Percentiles rank a stretch among this genome's conserved stretches.
These are phyloP conservation scores for Tetracladium maxilliforme DNA, from an alignment of 2,329 filamentous ascomycete genomes.

Conservation along the genomic window DNA sequence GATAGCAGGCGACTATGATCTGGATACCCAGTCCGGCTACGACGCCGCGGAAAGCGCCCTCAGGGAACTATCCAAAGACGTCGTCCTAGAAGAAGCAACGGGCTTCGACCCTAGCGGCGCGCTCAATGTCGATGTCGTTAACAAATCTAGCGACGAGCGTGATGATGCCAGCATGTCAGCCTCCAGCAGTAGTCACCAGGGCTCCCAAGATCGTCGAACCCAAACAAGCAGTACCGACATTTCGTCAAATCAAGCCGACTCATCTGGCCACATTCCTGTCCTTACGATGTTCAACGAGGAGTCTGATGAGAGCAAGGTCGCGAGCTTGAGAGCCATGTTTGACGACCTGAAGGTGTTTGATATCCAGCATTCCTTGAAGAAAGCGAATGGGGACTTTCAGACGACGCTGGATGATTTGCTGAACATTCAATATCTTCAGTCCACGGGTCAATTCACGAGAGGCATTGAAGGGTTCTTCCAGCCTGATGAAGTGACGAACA, in stretches of 20 bases:
- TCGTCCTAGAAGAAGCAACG: conserved; percentile 63
- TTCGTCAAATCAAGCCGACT: conserved; percentile 6
- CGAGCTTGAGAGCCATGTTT: conserved; percentile 56
- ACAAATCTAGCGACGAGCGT: conserved; percentile 2
- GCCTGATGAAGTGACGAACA: conserved; percentile 19
- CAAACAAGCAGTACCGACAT: conserved; percentile 5
- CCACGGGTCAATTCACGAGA: conserved; percentile 46
- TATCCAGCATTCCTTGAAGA: conserved; percentile 51
- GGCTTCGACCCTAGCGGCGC: conserved; percentile 70
- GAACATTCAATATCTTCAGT: conserved; percentile 63
- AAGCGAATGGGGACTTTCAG: conserved; percentile 51
- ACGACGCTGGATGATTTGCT: conserved; percentile 67
- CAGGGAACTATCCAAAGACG: too few species aligned
- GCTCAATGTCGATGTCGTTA: conserved; percentile 24
- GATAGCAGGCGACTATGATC: too few species aligned
- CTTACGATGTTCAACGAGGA: conserved; percentile 16
- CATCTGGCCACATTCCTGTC: conserved; percentile 3
- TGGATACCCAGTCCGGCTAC: too few species aligned
- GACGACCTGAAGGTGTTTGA: conserved; percentile 50
- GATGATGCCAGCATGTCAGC: conserved; percentile 9
- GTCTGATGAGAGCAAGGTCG: conserved; percentile 42
- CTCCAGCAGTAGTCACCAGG: background rate
- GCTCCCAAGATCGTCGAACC: background rate
- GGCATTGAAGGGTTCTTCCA: conserved; percentile 73
- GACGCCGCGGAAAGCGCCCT: too few species aligned